Conservation (phyloP, 371 early-diverging fungal genomes). For the Mortierella sp. region DNA sequence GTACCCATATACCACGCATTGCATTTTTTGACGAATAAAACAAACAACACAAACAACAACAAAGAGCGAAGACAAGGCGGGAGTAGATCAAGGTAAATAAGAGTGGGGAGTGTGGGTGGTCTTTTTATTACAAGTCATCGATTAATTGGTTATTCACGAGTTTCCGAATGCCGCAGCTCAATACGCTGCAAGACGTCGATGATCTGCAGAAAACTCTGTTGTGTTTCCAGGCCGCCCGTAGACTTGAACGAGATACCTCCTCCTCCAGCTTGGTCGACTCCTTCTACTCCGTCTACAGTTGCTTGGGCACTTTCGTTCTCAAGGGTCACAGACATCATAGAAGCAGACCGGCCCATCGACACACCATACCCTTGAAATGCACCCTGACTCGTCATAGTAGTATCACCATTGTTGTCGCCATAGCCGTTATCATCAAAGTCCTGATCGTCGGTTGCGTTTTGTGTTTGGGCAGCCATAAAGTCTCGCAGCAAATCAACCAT, state of each 20-base stretch:
- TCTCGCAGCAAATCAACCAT: conserved; percentile 40
- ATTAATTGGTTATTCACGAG: background rate
- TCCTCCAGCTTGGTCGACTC: background rate
- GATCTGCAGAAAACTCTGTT: conserved; percentile 28
- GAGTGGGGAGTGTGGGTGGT: background rate
- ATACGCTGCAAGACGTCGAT: conserved; percentile 27
- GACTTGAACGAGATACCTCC: conserved; percentile 15
- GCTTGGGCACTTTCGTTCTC: background rate
- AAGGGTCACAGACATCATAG: conserved; percentile 2
- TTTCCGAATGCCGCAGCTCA: conserved; percentile 16
- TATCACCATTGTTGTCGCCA: background rate
- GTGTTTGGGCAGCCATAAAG: conserved; percentile 19
- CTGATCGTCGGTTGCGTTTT: conserved; percentile 6
- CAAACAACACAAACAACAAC: background rate
- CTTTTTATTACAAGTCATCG: background rate
- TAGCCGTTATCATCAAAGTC: background rate
- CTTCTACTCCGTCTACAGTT: background rate
- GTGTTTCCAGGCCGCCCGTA: conserved; percentile 14
- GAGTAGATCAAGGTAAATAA: background rate
- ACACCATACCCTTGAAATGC: background rate
- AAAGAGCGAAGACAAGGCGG: background rate
- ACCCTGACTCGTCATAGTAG: background rate
- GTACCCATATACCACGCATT: background rate
- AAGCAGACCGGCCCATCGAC: background rate
- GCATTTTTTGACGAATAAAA: background rate